Conservation (phyloP, 2,329 filamentous ascomycete genomes). For the Fusarium sp. region DNA sequence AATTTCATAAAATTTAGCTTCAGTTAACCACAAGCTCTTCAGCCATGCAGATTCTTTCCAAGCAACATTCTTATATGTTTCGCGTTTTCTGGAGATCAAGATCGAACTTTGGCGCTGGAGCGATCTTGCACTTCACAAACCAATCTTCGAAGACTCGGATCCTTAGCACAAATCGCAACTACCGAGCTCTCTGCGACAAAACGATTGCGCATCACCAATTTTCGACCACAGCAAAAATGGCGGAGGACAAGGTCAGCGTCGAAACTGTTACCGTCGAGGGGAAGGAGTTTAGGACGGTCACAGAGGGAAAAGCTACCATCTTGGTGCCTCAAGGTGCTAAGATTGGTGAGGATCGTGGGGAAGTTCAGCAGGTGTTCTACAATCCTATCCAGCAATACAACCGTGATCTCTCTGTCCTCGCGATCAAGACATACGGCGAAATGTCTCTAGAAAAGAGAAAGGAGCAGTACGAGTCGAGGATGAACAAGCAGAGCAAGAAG, state of each 20-base stretch:
- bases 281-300: slow-evolving; percentile 60
- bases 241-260: slow-evolving; percentile 18
- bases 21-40: background rate
- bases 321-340: slow-evolving; percentile 58
- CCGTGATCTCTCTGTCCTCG: slow-evolving; percentile 89
- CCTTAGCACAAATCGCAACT: background rate
- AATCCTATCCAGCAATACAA: slow-evolving; percentile 99
- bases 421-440: slow-evolving; percentile 88
- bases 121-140: slow-evolving; percentile 1
- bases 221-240: slow-evolving; percentile 36
- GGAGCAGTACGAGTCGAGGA: slow-evolving; percentile 52
- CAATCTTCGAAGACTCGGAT: background rate
- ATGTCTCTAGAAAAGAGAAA: slow-evolving; percentile 60
- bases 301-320: slow-evolving; percentile 66
- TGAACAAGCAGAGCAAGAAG: slow-evolving; percentile 53
- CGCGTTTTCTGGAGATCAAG: slow-evolving; percentile 20
- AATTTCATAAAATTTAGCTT: slow-evolving; percentile 29
- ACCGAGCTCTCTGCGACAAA: background rate
- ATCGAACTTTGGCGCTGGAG: slow-evolving; percentile 25
- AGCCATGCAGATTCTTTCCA: slow-evolving; percentile 23
- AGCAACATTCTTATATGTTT: slow-evolving; percentile 32
- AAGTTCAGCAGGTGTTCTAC: slow-evolving; percentile 88
- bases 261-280: slow-evolving; percentile 50
- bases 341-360: slow-evolving; percentile 61
- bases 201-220: slow-evolving; percentile 18